These are phyloP conservation scores for Diaporthe destruens DNA, from an alignment of 2,329 filamentous ascomycete genomes.

Conservation along the genomic window DNA sequence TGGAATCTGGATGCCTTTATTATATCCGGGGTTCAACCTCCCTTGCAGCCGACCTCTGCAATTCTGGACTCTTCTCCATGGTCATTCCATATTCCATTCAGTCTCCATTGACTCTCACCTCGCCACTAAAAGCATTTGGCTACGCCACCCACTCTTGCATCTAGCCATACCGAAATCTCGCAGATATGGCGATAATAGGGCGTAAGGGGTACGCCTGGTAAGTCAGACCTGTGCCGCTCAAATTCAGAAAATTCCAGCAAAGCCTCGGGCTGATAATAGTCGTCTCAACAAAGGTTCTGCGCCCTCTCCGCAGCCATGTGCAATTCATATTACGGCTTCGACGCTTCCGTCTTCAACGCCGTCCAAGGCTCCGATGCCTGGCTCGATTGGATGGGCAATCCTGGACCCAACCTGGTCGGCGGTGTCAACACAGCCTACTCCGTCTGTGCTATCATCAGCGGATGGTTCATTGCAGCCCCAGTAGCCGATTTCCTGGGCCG, in stretches of 20 bases:
- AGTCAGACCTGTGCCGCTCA: neutral
- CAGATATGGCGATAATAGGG: constrained; percentile 37
- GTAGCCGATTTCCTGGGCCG: constrained; percentile 72
- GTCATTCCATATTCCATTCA: too few species aligned
- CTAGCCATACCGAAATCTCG: neutral
- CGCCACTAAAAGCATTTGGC: neutral
- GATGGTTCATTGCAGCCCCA: constrained; percentile 78
- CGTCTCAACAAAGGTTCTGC: constrained; percentile 65
- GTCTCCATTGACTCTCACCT: neutral
- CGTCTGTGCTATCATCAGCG: constrained; percentile 76
- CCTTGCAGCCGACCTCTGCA: neutral
- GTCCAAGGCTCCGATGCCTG: constrained; percentile 77
- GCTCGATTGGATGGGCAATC: constrained; percentile 71
- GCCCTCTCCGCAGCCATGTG: constrained; percentile 77
- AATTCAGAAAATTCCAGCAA: neutral
- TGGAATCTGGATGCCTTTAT: constrained; percentile 25
- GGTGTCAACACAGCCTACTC: constrained; percentile 77
- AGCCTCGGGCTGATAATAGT: neutral
- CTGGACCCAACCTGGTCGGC: constrained; percentile 56
- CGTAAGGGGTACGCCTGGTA: constrained; percentile 40
- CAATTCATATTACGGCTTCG: constrained; percentile 83
- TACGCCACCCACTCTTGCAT: neutral
- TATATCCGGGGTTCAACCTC: constrained; percentile 1
- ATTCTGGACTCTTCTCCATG: constrained; percentile 15
- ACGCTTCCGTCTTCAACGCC: constrained; percentile 80